phyloP scores from a whole-genome alignment of 768 basidiomycete species.

The Tricholoma flavovirens region DNA sequence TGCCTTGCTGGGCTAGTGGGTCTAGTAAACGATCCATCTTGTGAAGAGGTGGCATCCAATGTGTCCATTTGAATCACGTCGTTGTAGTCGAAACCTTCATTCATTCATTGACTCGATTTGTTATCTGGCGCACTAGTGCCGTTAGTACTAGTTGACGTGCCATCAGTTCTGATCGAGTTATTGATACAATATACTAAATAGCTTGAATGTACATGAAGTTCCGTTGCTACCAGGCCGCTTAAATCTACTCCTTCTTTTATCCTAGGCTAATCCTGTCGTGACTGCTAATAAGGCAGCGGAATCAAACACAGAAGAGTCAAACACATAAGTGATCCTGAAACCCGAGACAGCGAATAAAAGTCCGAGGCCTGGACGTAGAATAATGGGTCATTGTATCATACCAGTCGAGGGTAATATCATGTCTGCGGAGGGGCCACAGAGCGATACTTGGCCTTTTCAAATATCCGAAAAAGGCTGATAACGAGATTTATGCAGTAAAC shows the following conservation, averaged over 20 bases:
- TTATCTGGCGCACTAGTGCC: too few relatives aligned
- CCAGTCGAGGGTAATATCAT: not conserved
- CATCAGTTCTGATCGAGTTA: too few relatives aligned
- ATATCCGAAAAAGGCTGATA: constrained; percentile 81
- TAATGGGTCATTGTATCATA: not conserved
- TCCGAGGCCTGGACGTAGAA: not conserved
- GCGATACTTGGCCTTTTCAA: constrained; percentile 83
- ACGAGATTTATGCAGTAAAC: constrained; percentile 82
- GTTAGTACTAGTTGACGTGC: too few relatives aligned
- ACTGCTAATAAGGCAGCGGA: too few relatives aligned
- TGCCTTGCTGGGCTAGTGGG: not conserved
- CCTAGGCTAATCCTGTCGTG: too few relatives aligned
- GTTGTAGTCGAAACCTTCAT: not conserved
- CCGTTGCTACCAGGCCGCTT: too few relatives aligned
- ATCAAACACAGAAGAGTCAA: too few relatives aligned
- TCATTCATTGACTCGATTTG: not conserved
- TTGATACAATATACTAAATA: too few relatives aligned
- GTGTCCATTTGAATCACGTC: not conserved
- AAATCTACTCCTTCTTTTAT: not conserved
- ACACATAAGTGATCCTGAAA: not conserved
- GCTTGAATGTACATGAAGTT: too few relatives aligned
- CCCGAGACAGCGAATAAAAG: not conserved
- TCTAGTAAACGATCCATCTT: not conserved
- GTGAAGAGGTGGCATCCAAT: not conserved
- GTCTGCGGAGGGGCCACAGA: constrained; percentile 26